Evolutionary conservation across 306 rosid species (phyloP).

Genomic region (Fragaria vesca): DNA sequence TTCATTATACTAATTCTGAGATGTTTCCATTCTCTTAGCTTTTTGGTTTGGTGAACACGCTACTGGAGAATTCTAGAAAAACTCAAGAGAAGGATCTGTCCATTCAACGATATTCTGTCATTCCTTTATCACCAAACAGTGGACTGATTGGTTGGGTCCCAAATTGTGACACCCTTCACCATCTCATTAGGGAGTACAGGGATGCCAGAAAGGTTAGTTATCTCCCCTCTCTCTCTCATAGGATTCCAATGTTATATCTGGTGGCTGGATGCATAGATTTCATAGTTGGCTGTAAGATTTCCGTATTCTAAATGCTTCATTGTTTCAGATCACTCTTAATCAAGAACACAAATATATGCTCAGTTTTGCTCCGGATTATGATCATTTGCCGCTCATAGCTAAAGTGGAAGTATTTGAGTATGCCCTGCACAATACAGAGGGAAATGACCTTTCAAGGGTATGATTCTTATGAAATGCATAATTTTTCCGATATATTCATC

Average conservation of each 20-base stretch:
- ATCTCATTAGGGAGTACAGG: slow-evolving; percentile 86
- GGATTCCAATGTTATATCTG: background rate
- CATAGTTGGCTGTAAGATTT: slow-evolving; percentile 11
- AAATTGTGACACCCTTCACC: slow-evolving; percentile 85
- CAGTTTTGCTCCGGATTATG: slow-evolving; percentile 96
- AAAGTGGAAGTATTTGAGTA: slow-evolving; percentile 97
- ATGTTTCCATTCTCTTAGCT: slow-evolving; percentile 47
- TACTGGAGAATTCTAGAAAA: slow-evolving; percentile 80
- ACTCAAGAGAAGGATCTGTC: slow-evolving; percentile 84
- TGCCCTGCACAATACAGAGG: slow-evolving; percentile 89
- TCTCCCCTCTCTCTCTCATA: slow-evolving; percentile 4
- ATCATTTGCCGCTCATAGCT: slow-evolving; percentile 91
- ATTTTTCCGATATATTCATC: slow-evolving; percentile 4
- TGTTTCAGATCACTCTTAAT: slow-evolving; percentile 79
- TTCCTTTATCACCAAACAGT: slow-evolving; percentile 96
- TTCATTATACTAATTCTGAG: background rate
- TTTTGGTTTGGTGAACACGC: slow-evolving; percentile 94
- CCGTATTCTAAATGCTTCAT: slow-evolving; percentile 20
- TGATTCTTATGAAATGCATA: slow-evolving; percentile 16
- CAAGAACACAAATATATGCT: slow-evolving; percentile 96
- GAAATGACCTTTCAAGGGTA: slow-evolving; percentile 88
- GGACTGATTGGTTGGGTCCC: slow-evolving; percentile 99
- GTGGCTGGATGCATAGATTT: background rate
- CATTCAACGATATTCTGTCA: slow-evolving; percentile 80
- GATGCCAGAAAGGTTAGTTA: slow-evolving; percentile 89